phyloP scores from a whole-genome alignment of 345 rosid genomes.

The Salix suchowensis region DNA sequence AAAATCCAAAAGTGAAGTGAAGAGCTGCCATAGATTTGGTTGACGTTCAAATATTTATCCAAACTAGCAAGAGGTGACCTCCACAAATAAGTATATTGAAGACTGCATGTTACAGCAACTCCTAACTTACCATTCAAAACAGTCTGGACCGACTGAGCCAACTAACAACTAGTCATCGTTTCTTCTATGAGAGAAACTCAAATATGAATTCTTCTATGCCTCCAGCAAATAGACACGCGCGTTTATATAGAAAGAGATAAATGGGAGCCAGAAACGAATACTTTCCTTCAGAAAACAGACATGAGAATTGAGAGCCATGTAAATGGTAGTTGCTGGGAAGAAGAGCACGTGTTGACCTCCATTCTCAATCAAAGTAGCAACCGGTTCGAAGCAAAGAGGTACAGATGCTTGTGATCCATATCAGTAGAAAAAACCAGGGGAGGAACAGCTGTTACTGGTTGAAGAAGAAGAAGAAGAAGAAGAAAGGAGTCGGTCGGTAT shows the following conservation, averaged over 20 bases:
- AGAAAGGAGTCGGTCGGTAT: neutral
- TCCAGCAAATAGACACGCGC: neutral
- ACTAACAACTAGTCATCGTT: neutral
- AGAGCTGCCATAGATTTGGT: neutral
- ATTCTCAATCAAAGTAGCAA: neutral
- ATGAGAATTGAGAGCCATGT: neutral
- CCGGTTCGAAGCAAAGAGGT: neutral
- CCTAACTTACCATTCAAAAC: neutral
- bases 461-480: neutral
- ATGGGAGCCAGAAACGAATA: neutral
- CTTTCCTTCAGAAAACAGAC: neutral
- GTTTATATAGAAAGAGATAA: neutral
- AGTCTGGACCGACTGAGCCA: neutral
- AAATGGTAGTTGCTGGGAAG: constrained; percentile 10
- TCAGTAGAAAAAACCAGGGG: neutral
- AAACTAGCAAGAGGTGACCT: too few relatives aligned
- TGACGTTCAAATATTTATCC: neutral
- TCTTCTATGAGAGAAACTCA: neutral
- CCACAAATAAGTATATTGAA: too few relatives aligned
- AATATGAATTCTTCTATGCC: neutral
- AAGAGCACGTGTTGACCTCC: constrained; percentile 1
- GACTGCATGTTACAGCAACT: neutral
- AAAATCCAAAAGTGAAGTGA: neutral
- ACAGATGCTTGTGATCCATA: neutral
- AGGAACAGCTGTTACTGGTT: neutral